A percentile compares a stretch with the other conserved stretches of the same genome.
Evolutionary conservation across 495 filamentous ascomycete species (phyloP).

Genomic region (Amphirosellinia nigrospora): DNA sequence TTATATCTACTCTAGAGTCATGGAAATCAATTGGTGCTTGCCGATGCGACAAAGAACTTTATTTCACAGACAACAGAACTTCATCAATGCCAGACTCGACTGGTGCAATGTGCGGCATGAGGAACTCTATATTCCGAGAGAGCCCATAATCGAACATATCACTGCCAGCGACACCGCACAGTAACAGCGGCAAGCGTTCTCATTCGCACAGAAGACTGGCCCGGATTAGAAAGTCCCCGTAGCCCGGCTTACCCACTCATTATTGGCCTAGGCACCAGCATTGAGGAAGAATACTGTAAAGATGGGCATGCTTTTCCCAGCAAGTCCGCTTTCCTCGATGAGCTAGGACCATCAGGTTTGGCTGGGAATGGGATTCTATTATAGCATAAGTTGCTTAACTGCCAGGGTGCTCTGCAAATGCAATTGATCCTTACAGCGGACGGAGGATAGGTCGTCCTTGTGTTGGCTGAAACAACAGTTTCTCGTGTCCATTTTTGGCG

Average conservation of each 20-base stretch:
- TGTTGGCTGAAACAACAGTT: slow-evolving; percentile 57
- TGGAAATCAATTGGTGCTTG: background rate
- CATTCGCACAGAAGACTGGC: background rate
- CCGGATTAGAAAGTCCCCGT: background rate
- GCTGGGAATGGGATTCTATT: slow-evolving; percentile 1
- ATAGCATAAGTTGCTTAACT: background rate
- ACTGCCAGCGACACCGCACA: background rate
- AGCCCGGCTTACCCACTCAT: background rate
- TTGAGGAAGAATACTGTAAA: background rate
- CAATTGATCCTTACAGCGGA: slow-evolving; percentile 30
- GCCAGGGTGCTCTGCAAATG: slow-evolving; percentile 33
- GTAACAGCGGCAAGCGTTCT: background rate
- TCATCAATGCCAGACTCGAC: background rate
- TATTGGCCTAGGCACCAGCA: slow-evolving; percentile 3
- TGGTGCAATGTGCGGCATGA: no score
- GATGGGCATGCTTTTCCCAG: slow-evolving; percentile 2
- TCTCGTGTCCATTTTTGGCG: slow-evolving; percentile 62
- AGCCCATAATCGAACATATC: background rate
- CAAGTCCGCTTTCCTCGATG: background rate
- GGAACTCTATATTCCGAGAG: background rate
- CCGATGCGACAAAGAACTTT: background rate
- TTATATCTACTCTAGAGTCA: background rate
- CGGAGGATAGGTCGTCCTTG: slow-evolving; percentile 27
- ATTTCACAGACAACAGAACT: background rate
- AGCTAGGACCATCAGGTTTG: background rate